These are phyloP conservation scores for Termitomyces sp. DNA, from an alignment of 768 basidiomycete species.

Conservation along the genomic window DNA sequence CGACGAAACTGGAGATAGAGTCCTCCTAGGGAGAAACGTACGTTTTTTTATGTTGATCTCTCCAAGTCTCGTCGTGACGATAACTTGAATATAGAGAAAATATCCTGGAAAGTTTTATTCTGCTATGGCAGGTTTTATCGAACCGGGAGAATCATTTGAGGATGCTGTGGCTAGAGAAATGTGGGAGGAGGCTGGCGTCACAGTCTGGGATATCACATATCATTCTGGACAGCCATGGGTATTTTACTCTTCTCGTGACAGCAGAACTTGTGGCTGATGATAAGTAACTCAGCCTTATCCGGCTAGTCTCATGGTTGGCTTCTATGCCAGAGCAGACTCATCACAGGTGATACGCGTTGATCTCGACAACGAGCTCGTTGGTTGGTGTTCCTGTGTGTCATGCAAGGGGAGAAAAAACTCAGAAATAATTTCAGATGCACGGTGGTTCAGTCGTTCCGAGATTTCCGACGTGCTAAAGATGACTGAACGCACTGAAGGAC, in stretches of 20 bases:
- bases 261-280: not conserved
- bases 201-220: conserved; percentile 76
- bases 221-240: conserved; percentile 90
- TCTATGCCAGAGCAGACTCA: conserved; percentile 74
- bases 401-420: not conserved
- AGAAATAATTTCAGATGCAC: conserved; percentile 54
- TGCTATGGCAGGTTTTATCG: conserved; percentile 89
- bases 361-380: conserved; percentile 93
- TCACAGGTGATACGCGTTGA: conserved; percentile 73
- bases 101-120: conserved; percentile 77
- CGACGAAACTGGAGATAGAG: conserved; percentile 72
- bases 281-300: conserved; percentile 68
- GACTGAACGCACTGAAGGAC: conserved; percentile 34
- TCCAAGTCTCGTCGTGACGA: not conserved
- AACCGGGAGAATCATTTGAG: conserved; percentile 92
- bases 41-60: conserved; percentile 17
- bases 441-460: conserved; percentile 80
- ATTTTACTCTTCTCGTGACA: not conserved
- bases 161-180: conserved; percentile 90
- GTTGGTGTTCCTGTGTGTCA: conserved; percentile 31
- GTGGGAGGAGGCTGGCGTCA: conserved; percentile 95
- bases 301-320: conserved; percentile 86
- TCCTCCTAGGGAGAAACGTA: conserved; percentile 85
- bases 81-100: conserved; percentile 38
- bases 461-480: conserved; percentile 56